These are phyloP conservation scores for Plantago lanceolata DNA, from an alignment of 305 asterid genomes.

Conservation along the genomic window DNA sequence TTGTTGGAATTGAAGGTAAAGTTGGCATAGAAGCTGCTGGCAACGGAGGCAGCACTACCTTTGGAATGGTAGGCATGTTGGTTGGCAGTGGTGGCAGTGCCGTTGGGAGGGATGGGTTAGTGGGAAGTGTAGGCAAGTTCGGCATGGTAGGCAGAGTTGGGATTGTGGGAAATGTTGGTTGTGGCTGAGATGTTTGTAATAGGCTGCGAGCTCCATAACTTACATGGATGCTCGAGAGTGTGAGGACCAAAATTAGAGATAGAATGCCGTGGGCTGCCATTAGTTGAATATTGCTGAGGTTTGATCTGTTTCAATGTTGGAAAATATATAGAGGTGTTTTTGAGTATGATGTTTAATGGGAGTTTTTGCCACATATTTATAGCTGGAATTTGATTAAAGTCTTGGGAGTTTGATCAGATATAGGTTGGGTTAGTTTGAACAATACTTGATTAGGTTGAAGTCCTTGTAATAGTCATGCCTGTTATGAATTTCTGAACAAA, in stretches of 20 bases:
- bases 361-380: conserved; percentile 1
- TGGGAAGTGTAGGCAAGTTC: conserved; percentile 5
- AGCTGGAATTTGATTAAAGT: background rate
- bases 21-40: conserved; percentile 23
- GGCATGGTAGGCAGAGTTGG: conserved; percentile 24
- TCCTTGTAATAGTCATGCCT: background rate
- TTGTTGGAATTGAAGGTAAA: conserved; percentile 32
- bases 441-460: conserved; percentile 20
- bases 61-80: conserved; percentile 24
- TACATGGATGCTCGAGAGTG: conserved; percentile 6
- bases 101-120: conserved; percentile 9
- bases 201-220: conserved; percentile 3
- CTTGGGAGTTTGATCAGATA: conserved; percentile 15
- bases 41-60: conserved; percentile 26
- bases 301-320: background rate
- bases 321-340: background rate
- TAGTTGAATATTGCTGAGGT: conserved; percentile 2
- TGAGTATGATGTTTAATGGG: background rate
- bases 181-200: conserved; percentile 20
- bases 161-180: conserved; percentile 10
- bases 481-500: no score
- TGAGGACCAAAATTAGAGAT: conserved; percentile 7
- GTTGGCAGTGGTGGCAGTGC: conserved; percentile 27
- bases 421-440: conserved; percentile 20
- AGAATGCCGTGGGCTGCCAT: conserved; percentile 21